Base-by-base conservation (phyloP, 148 eudicot genomes). In the Spergularia marina region DNA sequence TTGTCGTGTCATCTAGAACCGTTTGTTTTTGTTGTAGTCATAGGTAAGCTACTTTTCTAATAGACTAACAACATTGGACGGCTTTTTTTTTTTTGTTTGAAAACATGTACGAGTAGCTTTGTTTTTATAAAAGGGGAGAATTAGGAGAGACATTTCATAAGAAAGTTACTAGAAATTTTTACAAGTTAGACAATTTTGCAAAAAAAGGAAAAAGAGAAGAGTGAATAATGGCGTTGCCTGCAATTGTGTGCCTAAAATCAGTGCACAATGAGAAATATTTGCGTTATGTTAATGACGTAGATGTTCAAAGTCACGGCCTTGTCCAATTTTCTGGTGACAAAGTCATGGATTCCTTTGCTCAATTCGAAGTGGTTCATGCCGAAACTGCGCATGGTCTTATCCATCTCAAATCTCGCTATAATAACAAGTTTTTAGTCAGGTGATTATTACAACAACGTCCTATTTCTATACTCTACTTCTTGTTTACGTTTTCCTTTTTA, bases 401-500 rank as follows among this genome's bases (percentile, higher is more conserved):
- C 56, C 79, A 76, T 41, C 21, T 76, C 51, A 76, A 76, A 23
- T 76, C 55, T 18, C 79, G 79, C 36, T 68, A 76, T 58, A 68
- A 39, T 5, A 76, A 76, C 44, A 68, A 58, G 56, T 76, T 40
- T 30, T 55, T 68, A 10, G 73, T 76, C 18, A 68, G 79, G 79
- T 76, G 16, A 62, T 23, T 34, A 12, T 23, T 23, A 23, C 25
- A 23, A n/a, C 61, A 1, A 6, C 7, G 5, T n/a, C 36, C 36
- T 30, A 30, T 30, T 2, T 30, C 36, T 53, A 14, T 12, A 53
- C 15, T 53, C 1, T 14, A 12, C 59, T 55, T 55, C 16, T 55
- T 55, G 16, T 55, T 5, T 64, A 30, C 15, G 40, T 64, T 64
- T 30, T 3, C 36, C 4, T 30, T 30, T 30, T 3, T 30, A 30